phyloP scores from a whole-genome alignment of 208 protist species.

The Herpetomonas tarakana region DNA sequence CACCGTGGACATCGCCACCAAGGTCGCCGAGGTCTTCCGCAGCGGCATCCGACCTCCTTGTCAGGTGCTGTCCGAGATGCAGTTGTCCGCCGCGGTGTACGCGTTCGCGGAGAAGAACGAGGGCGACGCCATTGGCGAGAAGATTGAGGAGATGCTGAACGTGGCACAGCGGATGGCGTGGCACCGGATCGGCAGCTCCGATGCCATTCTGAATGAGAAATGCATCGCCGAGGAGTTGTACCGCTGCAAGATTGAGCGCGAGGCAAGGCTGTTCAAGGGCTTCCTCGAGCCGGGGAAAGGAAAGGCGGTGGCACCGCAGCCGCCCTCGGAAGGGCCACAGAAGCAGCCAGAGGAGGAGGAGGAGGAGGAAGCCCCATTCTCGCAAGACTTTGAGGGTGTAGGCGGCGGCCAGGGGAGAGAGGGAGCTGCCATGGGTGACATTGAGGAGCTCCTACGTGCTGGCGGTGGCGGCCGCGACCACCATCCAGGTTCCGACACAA shows the following conservation, averaged over 20 bases:
- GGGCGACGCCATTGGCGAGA: slow-evolving; percentile 80
- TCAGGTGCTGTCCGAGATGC: slow-evolving; percentile 74
- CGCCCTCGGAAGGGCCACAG: no score
- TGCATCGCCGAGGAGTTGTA: slow-evolving; percentile 47
- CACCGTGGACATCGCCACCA: slow-evolving; percentile 79
- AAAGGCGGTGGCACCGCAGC: no score
- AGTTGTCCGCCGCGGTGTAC: slow-evolving; percentile 86
- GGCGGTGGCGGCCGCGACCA: no score
- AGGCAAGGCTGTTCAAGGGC: neutral
- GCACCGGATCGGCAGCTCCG: slow-evolving; percentile 54
- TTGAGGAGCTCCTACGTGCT: no score
- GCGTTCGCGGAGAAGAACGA: slow-evolving; percentile 88
- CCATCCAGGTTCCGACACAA: no score
- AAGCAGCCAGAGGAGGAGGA: no score
- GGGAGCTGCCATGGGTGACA: no score
- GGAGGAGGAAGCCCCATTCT: no score
- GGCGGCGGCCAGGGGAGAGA: no score
- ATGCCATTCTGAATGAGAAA: slow-evolving; percentile 56
- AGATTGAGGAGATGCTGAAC: slow-evolving; percentile 66
- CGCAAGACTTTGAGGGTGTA: no score
- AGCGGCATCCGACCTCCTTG: slow-evolving; percentile 67
- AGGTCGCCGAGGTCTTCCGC: slow-evolving; percentile 83
- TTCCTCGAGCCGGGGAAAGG: no score
- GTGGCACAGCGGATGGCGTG: slow-evolving; percentile 72
- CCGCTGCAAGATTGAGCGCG: slow-evolving; percentile 51